A percentile compares a stretch with the other conserved stretches of the same genome.
Evolutionary conservation across 306 rosid species (phyloP).

Genomic region (Styphnolobium japonicum): DNA sequence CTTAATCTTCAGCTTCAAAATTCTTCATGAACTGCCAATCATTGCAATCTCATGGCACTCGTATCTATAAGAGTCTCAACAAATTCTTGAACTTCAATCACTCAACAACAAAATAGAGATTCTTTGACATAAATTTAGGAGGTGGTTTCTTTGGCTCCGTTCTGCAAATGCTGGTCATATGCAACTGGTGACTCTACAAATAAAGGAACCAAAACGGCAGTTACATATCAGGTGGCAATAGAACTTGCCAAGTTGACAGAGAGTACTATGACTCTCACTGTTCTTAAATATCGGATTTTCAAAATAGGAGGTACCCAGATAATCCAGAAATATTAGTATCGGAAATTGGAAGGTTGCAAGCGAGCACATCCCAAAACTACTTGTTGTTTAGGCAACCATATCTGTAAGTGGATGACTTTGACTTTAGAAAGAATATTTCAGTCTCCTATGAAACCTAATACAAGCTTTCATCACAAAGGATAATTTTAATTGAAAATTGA

Average conservation of each 20-base stretch:
- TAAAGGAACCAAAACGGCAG: conserved; percentile 4
- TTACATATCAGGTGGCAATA: not conserved
- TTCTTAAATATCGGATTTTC: too few species aligned
- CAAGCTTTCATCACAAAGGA: not conserved
- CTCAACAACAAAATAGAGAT: not conserved
- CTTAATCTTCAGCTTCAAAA: not conserved
- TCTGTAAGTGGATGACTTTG: not conserved
- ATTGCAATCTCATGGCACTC: not conserved
- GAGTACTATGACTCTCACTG: not conserved
- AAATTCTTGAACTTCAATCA: not conserved
- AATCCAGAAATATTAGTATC: not conserved
- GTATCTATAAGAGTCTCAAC: not conserved
- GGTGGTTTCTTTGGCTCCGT: conserved; percentile 5
- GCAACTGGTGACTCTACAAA: conserved; percentile 4
- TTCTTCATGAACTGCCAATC: not conserved
- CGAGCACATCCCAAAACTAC: not conserved
- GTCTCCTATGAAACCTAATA: not conserved
- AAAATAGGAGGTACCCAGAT: not conserved
- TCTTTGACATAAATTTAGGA: not conserved
- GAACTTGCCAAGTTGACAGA: not conserved
- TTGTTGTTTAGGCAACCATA: not conserved
- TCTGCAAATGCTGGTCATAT: not conserved
- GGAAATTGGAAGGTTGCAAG: not conserved
- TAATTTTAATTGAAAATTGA: not conserved
- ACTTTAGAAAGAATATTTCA: conserved; percentile 6